Evolutionary conservation across 164 flowering plant genomes (phyloP).

Genomic region (Macadamia tetraphylla): DNA sequence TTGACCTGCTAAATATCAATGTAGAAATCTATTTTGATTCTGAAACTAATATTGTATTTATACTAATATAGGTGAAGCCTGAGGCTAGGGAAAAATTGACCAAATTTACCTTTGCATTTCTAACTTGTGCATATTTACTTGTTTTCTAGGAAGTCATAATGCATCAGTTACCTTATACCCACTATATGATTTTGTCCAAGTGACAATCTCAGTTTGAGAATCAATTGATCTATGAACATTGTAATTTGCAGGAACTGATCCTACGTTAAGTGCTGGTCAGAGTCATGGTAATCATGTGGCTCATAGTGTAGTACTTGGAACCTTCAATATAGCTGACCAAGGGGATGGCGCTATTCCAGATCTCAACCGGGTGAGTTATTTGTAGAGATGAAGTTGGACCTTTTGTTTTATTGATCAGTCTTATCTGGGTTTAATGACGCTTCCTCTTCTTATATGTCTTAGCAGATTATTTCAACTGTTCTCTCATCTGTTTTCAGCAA

Average conservation of each 20-base stretch:
- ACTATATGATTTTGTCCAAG: neutral
- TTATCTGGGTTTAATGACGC: neutral
- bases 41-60: no score
- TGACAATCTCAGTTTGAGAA: neutral
- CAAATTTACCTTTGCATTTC: no score
- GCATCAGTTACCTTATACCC: no score
- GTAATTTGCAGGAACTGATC: constrained; percentile 41
- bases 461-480: constrained; percentile 77
- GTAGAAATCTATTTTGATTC: no score
- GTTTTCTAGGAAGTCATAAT: no score
- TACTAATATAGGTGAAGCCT: no score
- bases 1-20: no score
- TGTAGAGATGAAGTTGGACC: neutral
- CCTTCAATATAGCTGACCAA: constrained; percentile 70
- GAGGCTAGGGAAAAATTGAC: no score
- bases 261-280: constrained; percentile 34
- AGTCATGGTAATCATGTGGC: constrained; percentile 32
- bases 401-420: constrained; percentile 1
- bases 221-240: neutral
- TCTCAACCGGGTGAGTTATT: constrained; percentile 52
- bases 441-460: constrained; percentile 1
- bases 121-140: no score
- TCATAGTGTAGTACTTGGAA: constrained; percentile 65
- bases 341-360: constrained; percentile 72
- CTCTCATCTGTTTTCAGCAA: constrained; percentile 56